phyloP scores from a whole-genome alignment of 1,284 basidiomycete species.

The Ceratobasidium papillatum region DNA sequence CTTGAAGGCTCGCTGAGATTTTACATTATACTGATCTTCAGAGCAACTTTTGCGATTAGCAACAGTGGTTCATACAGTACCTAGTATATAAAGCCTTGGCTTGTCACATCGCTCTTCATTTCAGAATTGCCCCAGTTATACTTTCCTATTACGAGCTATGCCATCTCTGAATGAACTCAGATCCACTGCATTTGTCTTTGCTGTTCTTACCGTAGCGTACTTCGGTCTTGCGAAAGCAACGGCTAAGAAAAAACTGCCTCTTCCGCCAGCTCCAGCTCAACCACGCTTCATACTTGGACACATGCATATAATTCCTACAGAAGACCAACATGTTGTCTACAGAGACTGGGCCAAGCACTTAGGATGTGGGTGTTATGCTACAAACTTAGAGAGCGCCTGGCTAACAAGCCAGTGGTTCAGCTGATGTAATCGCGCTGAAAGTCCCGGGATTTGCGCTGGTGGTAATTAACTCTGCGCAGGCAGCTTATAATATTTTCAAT shows the following conservation, averaged over 20 bases:
- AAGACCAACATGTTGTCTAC: conserved; percentile 20
- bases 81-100: neutral
- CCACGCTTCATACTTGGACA: conserved; percentile 2
- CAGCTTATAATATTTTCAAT: neutral
- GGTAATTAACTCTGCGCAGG: conserved; percentile 18
- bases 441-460: conserved; percentile 1
- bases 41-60: neutral
- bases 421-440: conserved; percentile 8
- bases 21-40: too few relatives aligned
- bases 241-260: neutral
- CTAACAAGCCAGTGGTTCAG: neutral
- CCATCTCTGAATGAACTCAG: neutral
- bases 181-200: neutral
- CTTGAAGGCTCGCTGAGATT: too few relatives aligned
- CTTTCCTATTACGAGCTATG: too few relatives aligned
- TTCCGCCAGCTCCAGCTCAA: conserved; percentile 5
- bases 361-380: neutral
- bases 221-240: neutral
- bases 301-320: neutral
- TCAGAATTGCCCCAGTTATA: too few relatives aligned
- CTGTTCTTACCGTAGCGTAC: neutral
- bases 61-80: neutral
- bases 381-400: too few relatives aligned
- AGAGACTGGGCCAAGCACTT: neutral
- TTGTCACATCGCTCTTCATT: too few relatives aligned